Conservation (phyloP, 139 green algal genomes). For the Volvox africanus region DNA sequence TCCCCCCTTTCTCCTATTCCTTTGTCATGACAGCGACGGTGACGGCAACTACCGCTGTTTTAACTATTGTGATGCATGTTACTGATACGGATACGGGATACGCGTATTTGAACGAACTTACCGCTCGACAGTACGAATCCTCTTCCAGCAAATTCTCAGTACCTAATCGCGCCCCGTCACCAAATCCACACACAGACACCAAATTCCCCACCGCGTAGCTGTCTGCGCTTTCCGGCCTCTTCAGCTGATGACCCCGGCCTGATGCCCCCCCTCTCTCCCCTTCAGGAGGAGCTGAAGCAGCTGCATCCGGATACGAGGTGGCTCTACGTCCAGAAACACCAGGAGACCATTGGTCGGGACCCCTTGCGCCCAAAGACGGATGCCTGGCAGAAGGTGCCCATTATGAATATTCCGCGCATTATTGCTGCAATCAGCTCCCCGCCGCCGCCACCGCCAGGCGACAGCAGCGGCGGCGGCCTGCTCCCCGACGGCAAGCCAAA, state of each 20-base stretch:
- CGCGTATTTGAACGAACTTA: no score
- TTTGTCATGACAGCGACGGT: no score
- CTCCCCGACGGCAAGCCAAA: slow-evolving; percentile 26
- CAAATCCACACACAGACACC: no score
- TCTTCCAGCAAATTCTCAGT: no score
- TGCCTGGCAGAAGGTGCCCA: slow-evolving; percentile 51
- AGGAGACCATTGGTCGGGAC: slow-evolving; percentile 51
- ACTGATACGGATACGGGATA: no score
- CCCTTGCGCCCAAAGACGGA: slow-evolving; percentile 46
- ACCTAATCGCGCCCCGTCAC: no score
- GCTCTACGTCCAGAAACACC: slow-evolving; percentile 56
- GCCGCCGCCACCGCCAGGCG: slow-evolving; percentile 43
- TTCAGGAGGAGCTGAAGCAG: slow-evolving; percentile 34
- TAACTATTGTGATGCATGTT: no score
- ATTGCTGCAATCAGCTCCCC: slow-evolving; percentile 61
- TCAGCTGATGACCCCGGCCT: no score
- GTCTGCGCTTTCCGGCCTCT: not conserved
- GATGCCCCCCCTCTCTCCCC: not conserved
- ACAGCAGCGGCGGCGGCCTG: slow-evolving; percentile 1
- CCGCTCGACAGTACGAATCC: no score
- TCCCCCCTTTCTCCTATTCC: no score
- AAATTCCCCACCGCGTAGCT: no score
- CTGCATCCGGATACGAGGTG: slow-evolving; percentile 38
- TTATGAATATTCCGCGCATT: slow-evolving; percentile 64
- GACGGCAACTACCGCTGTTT: no score